A percentile compares a stretch with the other conserved stretches of the same genome.
Evolutionary conservation across 139 green algal genomes (phyloP).

Genomic region (Asterochloris sp.): DNA sequence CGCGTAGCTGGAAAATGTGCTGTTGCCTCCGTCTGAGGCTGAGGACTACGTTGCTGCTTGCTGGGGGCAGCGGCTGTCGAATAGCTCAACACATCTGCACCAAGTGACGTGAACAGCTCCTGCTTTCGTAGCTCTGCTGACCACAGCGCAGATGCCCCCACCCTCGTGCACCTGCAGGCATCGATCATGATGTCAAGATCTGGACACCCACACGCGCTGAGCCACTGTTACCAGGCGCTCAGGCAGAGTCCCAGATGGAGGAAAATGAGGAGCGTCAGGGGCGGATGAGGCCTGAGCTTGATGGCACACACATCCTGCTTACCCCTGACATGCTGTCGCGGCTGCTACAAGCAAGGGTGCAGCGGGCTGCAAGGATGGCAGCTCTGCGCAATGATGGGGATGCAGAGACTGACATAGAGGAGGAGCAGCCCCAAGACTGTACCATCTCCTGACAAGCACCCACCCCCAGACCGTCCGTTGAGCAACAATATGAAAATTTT

Average conservation of each 20-base stretch:
- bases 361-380: neutral
- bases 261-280: neutral
- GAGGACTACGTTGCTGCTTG: neutral
- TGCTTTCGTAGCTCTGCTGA: neutral
- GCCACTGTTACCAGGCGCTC: neutral
- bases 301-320: conserved; percentile 7
- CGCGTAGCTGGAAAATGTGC: too few species aligned
- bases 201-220: conserved; percentile 4
- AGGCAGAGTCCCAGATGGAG: conserved; percentile 3
- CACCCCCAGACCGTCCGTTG: too few species aligned
- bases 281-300: neutral
- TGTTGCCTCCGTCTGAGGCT: too few species aligned
- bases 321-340: conserved; percentile 10
- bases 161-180: neutral
- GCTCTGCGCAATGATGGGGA: neutral
- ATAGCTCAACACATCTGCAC: neutral
- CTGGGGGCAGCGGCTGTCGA: neutral
- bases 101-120: neutral
- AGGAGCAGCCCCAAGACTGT: neutral
- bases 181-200: conserved; percentile 18
- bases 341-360: neutral
- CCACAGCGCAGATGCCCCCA: neutral
- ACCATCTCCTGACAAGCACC: neutral
- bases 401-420: neutral
- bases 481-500: too few species aligned